Evolutionary conservation across 2,329 filamentous ascomycete species (phyloP), one percentile per base, ranked within the genome.

Genomic region (Cercospora berteroae): DNA sequence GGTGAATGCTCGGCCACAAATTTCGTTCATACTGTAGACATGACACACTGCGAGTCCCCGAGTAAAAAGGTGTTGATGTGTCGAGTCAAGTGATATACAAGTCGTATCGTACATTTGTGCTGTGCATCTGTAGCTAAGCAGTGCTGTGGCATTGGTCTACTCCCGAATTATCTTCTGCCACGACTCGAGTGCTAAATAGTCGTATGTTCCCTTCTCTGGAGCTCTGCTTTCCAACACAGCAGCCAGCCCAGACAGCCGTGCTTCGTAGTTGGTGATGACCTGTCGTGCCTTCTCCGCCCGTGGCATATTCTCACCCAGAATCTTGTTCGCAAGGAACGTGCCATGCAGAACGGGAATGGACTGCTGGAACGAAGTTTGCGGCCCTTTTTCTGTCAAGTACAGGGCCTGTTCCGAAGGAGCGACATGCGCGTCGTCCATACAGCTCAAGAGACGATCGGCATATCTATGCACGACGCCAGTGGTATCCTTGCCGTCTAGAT

Each of bases 301-400:
- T 7, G 75, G 75, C 58, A 75, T 74, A 69, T 80, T 78, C 8
- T 79, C 65, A 9, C 79, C 79, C 0, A 83, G 77, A 4, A 83
- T 78, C 36, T 77, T 77, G 60, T 76, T 75, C 1, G 81, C 79
- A 4, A 82, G 76, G 57, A 72, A 75, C n/a, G 83, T 75, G n/a
- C 79, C 81, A 66, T 82, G 81, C 77, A 78, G 81, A 23, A 82
- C 71, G 12, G 79, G 77, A 9, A 81, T 71, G 4, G 76, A 72
- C 4, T 74, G 70, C 8, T 78, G 57, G 33, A 81, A 75, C 4
- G 73, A 68, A 60, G 64, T 70, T 70, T 71, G 69, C 29, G 63
- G 69, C 23, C 56, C 63, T 12, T 9, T 39, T 20, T 55, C 18
- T 13, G 13, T 13, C 42, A 65, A 55, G 25, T 4, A 10, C 4